A percentile compares a stretch with the other conserved stretches of the same genome.
Conservation (phyloP, 306 rosid genomes). For the Sechiopsis laciniata region DNA sequence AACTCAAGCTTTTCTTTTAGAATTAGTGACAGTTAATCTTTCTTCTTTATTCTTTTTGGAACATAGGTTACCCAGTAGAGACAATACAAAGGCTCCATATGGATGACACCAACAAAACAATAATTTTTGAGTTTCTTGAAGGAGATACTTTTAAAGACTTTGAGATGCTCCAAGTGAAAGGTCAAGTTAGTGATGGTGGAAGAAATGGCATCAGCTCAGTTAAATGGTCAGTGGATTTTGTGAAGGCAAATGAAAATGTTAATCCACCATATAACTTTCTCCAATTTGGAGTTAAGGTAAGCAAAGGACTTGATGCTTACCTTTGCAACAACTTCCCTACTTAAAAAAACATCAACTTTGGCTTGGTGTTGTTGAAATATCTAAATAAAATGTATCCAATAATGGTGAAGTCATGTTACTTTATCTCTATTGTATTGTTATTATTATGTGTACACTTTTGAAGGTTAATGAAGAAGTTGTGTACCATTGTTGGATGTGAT, state of each 20-base stretch:
- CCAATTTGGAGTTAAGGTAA: not conserved
- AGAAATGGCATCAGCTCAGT: not conserved
- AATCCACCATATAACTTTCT: not conserved
- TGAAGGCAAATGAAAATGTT: slow-evolving; percentile 8
- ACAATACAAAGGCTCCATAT: not conserved
- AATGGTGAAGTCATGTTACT: too few relatives aligned
- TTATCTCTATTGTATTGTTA: too few relatives aligned
- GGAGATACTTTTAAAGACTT: not conserved
- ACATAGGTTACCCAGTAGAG: too few relatives aligned
- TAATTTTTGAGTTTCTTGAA: not conserved
- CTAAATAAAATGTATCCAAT: too few relatives aligned
- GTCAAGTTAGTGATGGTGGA: not conserved
- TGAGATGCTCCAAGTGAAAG: not conserved
- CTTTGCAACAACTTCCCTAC: not conserved
- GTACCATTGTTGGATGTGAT: too few relatives aligned
- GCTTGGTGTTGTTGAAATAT: too few relatives aligned
- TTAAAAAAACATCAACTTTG: too few relatives aligned
- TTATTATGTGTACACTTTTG: too few relatives aligned
- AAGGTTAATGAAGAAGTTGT: too few relatives aligned
- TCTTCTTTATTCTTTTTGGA: not conserved
- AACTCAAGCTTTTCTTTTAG: too few relatives aligned
- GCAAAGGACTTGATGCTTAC: slow-evolving; percentile 11
- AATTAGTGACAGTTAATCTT: not conserved
- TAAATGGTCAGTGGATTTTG: not conserved
- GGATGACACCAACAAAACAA: not conserved